These are phyloP conservation scores for Macrocystidia cucumis DNA, from an alignment of 1,284 basidiomycete species.

Conservation along the genomic window DNA sequence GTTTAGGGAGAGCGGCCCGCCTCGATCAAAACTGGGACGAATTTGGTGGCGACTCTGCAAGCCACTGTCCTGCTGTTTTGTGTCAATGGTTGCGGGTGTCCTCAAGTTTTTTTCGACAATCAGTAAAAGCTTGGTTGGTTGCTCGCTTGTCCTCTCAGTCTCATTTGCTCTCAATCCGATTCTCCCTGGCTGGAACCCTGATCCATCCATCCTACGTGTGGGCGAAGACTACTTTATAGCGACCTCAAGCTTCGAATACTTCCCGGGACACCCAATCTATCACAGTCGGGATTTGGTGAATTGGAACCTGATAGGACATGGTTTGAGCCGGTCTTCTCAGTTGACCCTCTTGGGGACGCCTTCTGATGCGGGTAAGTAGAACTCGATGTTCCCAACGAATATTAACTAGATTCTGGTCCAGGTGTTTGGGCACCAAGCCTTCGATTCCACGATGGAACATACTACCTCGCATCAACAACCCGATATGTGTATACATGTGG, in stretches of 20 bases:
- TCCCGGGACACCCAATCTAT: constrained; percentile 31
- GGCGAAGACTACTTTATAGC: constrained; percentile 28
- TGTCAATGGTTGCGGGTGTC: no score
- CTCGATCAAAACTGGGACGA: no score
- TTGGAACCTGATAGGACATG: constrained; percentile 30
- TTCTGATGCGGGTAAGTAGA: constrained; percentile 16
- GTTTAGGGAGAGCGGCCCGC: no score
- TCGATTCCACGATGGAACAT: constrained; percentile 23
- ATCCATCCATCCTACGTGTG: constrained; percentile 28
- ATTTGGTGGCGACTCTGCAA: no score
- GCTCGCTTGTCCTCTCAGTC: no score
- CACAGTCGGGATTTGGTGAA: constrained; percentile 27
- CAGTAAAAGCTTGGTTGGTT: no score
- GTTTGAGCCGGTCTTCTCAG: constrained; percentile 11
- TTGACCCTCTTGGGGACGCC: constrained; percentile 14
- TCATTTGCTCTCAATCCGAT: constrained; percentile 31
- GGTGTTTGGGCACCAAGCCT: background rate
- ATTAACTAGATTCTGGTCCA: no score
- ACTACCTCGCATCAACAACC: constrained; percentile 25
- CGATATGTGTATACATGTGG: constrained; percentile 30
- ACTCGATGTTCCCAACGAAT: no score
- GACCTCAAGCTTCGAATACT: constrained; percentile 31
- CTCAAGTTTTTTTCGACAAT: no score
- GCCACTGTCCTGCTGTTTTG: no score
- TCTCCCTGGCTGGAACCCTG: constrained; percentile 30